Evolutionary conservation across 768 basidiomycete species (phyloP).

Genomic region (Lactifluus volemus): DNA sequence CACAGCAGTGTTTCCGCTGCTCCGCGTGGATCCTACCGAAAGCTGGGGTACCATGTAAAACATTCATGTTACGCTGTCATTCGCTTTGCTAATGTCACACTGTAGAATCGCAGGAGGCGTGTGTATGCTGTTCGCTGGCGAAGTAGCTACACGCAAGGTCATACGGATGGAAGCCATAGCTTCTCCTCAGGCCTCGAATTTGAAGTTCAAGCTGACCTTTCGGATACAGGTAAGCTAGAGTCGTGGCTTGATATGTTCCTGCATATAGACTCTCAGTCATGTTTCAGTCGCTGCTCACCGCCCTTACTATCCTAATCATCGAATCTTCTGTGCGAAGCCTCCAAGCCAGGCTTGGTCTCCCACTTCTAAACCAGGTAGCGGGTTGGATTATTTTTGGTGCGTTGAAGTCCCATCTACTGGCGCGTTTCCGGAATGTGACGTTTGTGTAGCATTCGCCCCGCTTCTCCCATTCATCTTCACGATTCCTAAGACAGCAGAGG

Average conservation of each 20-base stretch:
- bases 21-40: constrained; percentile 67
- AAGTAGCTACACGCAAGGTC: constrained; percentile 3
- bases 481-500: constrained; percentile 30
- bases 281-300: constrained; percentile 37
- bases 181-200: background rate
- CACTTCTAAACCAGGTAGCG: constrained; percentile 44
- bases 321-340: constrained; percentile 49
- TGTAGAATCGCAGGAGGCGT: constrained; percentile 34
- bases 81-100: background rate
- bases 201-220: background rate
- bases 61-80: constrained; percentile 19
- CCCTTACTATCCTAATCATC: constrained; percentile 44
- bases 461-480: constrained; percentile 48
- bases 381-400: constrained; percentile 63
- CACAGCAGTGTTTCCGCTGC: constrained; percentile 60
- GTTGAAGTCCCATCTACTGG: constrained; percentile 17
- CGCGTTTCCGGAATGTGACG: background rate
- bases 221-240: constrained; percentile 4
- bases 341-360: constrained; percentile 59
- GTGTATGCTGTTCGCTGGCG: constrained; percentile 29
- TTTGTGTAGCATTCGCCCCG: constrained; percentile 38
- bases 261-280: background rate
- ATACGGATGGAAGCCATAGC: background rate
- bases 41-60: constrained; percentile 47
- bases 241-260: background rate